A percentile compares a stretch with the other conserved stretches of the same genome.
phyloP scores from a whole-genome alignment of 495 filamentous ascomycete species.

The Hypoxylon lienhwacheense region DNA sequence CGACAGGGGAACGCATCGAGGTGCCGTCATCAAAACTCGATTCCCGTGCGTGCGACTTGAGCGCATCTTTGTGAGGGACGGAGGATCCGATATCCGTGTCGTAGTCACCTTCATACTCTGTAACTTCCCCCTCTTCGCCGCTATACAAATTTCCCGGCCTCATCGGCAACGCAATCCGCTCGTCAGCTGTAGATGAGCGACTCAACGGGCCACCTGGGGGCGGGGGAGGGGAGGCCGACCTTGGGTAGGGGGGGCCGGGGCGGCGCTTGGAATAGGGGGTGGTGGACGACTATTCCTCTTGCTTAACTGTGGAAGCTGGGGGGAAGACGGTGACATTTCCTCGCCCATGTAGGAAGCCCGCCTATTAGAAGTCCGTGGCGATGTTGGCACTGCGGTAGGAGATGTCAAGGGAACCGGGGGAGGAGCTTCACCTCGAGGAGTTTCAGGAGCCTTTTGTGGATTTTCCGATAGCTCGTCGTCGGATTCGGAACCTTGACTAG shows the following conservation, averaged over 20 bases:
- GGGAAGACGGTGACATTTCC: slow-evolving; percentile 50
- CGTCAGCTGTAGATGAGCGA: slow-evolving; percentile 64
- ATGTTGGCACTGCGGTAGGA: slow-evolving; percentile 53
- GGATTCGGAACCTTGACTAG: slow-evolving; percentile 80
- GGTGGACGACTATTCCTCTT: slow-evolving; percentile 57
- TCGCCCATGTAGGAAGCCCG: slow-evolving; percentile 56
- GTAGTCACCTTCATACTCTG: slow-evolving; percentile 97
- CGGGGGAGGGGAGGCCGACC: slow-evolving; percentile 77
- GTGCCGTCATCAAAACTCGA: slow-evolving; percentile 64
- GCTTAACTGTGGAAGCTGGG: slow-evolving; percentile 42
- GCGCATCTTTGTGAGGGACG: slow-evolving; percentile 84
- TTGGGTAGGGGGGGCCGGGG: slow-evolving; percentile 58
- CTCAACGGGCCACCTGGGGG: slow-evolving; percentile 61
- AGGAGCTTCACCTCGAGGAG: slow-evolving; percentile 44
- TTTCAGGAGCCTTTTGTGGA: slow-evolving; percentile 44
- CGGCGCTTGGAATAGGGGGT: slow-evolving; percentile 53
- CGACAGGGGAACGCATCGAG: slow-evolving; percentile 51
- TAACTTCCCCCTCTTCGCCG: slow-evolving; percentile 76
- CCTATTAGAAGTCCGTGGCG: slow-evolving; percentile 57
- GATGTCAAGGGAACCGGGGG: slow-evolving; percentile 55
- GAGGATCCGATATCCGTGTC: slow-evolving; percentile 95
- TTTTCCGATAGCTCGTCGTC: slow-evolving; percentile 89
- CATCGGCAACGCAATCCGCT: slow-evolving; percentile 42
- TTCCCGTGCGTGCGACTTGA: slow-evolving; percentile 79
- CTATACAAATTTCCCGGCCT: slow-evolving; percentile 56